Conservation (phyloP, 2,329 filamentous ascomycete genomes). For the Camillea tinctor region DNA sequence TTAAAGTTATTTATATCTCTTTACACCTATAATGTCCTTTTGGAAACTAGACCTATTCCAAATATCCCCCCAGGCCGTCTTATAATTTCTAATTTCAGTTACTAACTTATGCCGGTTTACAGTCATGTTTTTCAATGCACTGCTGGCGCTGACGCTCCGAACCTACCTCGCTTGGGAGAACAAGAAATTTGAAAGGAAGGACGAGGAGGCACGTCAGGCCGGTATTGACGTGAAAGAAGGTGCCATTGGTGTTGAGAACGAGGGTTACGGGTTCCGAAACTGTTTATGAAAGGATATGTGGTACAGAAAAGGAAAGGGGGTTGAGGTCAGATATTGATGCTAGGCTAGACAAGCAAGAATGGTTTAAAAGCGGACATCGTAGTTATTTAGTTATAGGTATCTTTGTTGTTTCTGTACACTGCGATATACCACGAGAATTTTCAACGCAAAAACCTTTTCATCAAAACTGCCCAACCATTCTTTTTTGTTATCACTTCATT, state of each 20-base stretch:
- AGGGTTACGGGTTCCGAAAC: slow-evolving; percentile 26
- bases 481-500: no score
- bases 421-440: no score
- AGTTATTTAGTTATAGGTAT: no score
- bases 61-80: no score
- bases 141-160: slow-evolving; percentile 34
- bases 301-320: not conserved
- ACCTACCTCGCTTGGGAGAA: slow-evolving; percentile 36
- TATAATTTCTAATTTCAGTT: not conserved
- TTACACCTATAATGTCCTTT: not conserved
- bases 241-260: slow-evolving; percentile 18
- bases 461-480: no score
- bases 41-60: not conserved
- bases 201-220: slow-evolving; percentile 24
- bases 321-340: no score
- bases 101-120: slow-evolving; percentile 8
- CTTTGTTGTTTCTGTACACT: no score
- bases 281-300: slow-evolving; percentile 12
- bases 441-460: no score
- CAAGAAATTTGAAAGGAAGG: slow-evolving; percentile 29
- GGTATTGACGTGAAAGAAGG: slow-evolving; percentile 12
- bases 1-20: not conserved
- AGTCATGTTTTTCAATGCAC: slow-evolving; percentile 42
- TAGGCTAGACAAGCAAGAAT: no score
- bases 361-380: no score